phyloP scores from a whole-genome alignment of 345 rosid species.

The Gossypium stocksii region DNA sequence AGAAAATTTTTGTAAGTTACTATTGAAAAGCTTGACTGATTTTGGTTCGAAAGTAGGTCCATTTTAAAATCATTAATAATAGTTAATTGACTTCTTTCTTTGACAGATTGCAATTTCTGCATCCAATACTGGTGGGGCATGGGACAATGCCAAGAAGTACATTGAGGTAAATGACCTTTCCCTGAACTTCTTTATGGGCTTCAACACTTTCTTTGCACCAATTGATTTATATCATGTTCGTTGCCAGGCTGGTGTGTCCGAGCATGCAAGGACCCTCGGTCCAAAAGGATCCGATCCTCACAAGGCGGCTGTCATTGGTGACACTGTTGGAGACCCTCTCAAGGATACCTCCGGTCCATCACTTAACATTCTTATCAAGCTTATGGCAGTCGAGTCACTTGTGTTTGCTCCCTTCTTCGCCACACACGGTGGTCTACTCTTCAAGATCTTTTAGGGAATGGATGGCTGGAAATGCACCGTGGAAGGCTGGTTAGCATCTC shows the following conservation, averaged over 20 bases:
- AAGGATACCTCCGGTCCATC: constrained; percentile 78
- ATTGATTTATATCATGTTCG: not conserved
- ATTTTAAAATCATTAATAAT: not conserved
- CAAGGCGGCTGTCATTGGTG: constrained; percentile 66
- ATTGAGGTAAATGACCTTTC: constrained; percentile 51
- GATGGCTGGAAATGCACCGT: not conserved
- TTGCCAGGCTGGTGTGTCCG: constrained; percentile 57
- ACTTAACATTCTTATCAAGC: constrained; percentile 65
- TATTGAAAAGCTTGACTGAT: not conserved
- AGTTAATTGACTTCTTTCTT: not conserved
- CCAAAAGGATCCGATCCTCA: constrained; percentile 69
- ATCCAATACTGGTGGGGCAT: constrained; percentile 95
- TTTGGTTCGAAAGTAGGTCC: not conserved
- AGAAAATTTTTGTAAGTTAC: not conserved
- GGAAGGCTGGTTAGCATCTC: not conserved
- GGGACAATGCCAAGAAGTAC: constrained; percentile 98
- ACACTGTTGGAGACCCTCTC: constrained; percentile 68
- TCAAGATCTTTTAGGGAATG: constrained; percentile 37
- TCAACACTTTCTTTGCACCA: not conserved
- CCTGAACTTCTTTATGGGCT: not conserved
- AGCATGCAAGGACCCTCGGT: constrained; percentile 55
- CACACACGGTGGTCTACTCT: constrained; percentile 60
- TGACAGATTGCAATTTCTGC: constrained; percentile 88
- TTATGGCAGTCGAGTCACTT: constrained; percentile 72
- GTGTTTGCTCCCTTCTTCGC: constrained; percentile 75